Evolutionary conservation across 805 yeast species (phyloP).

Genomic region (Nakazawaea pomicola): DNA sequence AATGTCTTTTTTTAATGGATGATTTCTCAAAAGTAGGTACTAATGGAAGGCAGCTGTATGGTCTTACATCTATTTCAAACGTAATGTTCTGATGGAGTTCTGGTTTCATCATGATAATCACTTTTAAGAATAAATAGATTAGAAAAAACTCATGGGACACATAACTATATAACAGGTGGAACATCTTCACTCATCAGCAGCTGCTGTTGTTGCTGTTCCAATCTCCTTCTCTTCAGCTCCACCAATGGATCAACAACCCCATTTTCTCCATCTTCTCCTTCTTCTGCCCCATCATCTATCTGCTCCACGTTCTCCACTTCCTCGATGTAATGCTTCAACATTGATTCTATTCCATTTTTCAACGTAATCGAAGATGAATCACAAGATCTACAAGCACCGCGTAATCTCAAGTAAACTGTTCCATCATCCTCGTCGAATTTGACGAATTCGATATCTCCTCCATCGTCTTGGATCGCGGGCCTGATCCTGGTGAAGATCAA

Average conservation of each 20-base stretch:
- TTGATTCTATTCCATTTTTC: constrained; percentile 94
- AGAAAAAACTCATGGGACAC: not conserved
- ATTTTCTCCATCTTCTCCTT: constrained; percentile 60
- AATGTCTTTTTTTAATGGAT: no score
- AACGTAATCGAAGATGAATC: constrained; percentile 87
- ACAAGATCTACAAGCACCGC: constrained; percentile 96
- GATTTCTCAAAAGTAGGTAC: no score
- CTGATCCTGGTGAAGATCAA: constrained; percentile 89
- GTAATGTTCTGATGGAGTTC: no score
- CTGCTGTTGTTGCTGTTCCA: constrained; percentile 10
- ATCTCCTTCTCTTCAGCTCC: constrained; percentile 16
- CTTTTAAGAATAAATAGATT: no score
- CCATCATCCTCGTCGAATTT: constrained; percentile 86
- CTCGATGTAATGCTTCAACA: constrained; percentile 95
- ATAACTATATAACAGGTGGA: constrained; percentile 28
- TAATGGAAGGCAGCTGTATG: no score
- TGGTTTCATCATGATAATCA: no score
- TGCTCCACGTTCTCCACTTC: constrained; percentile 89
- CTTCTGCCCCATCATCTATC: constrained; percentile 80
- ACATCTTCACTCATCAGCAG: constrained; percentile 25
- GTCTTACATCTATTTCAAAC: no score
- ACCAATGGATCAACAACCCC: constrained; percentile 29
- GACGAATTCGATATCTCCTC: constrained; percentile 90
- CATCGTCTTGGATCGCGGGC: constrained; percentile 98
- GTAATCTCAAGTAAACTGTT: constrained; percentile 78